Base-by-base conservation (phyloP, 2,329 filamentous ascomycete species). In the Diaporthe destruens region DNA sequence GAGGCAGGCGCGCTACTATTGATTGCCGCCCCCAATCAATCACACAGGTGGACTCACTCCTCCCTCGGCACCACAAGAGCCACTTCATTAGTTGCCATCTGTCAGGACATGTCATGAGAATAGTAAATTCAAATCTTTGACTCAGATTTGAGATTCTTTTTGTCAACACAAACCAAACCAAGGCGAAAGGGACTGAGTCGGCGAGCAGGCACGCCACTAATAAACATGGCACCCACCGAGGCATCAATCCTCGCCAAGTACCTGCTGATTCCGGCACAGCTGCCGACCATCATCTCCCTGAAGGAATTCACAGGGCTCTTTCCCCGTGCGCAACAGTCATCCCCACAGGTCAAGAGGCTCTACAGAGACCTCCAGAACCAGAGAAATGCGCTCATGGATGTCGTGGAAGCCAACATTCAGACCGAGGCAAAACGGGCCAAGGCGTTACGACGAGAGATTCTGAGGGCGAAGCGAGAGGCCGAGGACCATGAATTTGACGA, bases 291-390 rank as follows among this genome's bases (percentile, higher is more conserved):
- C 78, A 85, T 95, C 76, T 91, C 94, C 9, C 87, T 95, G 59
- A 87, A 91, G 72, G 89, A 94, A 76, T 97, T 97, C 84, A 90
- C 89, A 55, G 87, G 91, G 36, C 87, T 96, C 54, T 96, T 97
- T 78, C 94, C 94, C 14, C 89, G 87, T 66, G 82, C 88, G 51
- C 85, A 91, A 65, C 92, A 91, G 73, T 84, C 87, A 32, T 92
- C 91, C 59, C 89, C 92, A 0, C 90, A 92, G 71, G 87, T 96
- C 61, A 89, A 90, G 71, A 85, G 87, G 0, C 86, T 98, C 6
- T 97, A 97, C 80, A 90, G 93, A 61, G 93, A 96, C 80, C 87
- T 97, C 3, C 93, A 96, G 78, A 87, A 91, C 73, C 89, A 95
- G 79, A 90, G 94, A 70, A 90, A 91, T 74, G 86, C 87, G 61